Conservation (phyloP, 1,284 basidiomycete species). For the Cronartium quercuum region DNA sequence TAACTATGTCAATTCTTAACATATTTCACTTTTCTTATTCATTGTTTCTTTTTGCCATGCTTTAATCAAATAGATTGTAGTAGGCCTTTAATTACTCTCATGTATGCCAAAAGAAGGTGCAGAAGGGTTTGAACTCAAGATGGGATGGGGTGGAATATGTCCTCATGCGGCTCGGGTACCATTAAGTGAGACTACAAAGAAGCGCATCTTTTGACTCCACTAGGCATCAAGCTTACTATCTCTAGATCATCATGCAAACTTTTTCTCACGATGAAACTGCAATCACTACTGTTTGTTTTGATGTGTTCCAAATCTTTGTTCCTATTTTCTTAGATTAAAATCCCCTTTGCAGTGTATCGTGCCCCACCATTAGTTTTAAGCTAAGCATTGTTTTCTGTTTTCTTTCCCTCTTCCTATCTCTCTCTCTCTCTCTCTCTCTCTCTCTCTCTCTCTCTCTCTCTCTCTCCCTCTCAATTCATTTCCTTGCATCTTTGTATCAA, state of each 20-base stretch:
- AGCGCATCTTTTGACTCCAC: no score
- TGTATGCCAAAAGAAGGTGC: slow-evolving; percentile 24
- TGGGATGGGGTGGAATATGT: background rate
- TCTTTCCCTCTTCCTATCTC: background rate
- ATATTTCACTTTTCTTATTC: background rate
- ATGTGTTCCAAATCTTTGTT: background rate
- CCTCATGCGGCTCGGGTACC: slow-evolving; percentile 19
- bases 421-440: background rate
- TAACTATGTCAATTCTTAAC: background rate
- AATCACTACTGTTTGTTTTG: background rate
- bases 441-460: no score
- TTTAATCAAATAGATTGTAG: background rate
- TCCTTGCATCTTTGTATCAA: no score
- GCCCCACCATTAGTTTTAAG: background rate
- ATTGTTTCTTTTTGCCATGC: no score
- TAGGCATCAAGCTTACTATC: no score
- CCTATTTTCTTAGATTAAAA: no score
- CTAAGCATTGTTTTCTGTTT: background rate
- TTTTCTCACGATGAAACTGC: no score
- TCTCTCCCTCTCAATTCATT: no score
- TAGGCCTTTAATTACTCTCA: slow-evolving; percentile 18
- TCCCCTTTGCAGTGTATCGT: background rate
- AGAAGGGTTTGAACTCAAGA: slow-evolving; percentile 9
- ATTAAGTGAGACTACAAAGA: no score
- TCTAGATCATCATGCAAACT: slow-evolving; percentile 20